Evolutionary conservation across 1,139 yeast species (phyloP).

Genomic region (Casaregolazyma suthepensis): DNA sequence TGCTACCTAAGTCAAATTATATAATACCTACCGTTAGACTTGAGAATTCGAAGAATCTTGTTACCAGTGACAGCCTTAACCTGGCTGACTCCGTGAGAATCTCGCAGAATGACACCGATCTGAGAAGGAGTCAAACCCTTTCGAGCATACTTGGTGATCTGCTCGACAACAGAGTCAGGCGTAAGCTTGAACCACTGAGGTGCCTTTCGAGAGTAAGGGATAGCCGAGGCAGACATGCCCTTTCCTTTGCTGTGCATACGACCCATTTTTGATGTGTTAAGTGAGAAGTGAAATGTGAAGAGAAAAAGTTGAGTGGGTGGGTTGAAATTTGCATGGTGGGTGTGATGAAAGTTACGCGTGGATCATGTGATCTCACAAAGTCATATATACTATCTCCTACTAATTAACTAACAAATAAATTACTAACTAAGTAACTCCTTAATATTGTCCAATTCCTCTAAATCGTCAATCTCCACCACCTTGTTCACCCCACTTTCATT

Average conservation of each 20-base stretch:
- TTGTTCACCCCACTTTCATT: conserved; percentile 70
- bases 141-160: conserved; percentile 98
- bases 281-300: too few species aligned
- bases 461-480: conserved; percentile 30
- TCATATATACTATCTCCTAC: not conserved
- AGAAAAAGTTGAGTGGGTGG: conserved; percentile 9
- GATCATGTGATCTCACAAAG: not conserved
- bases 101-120: conserved; percentile 99
- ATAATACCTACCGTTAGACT: conserved; percentile 74
- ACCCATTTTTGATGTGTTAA: conserved; percentile 42
- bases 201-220: conserved; percentile 98
- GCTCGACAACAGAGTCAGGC: conserved; percentile 94
- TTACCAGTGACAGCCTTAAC: conserved; percentile 96
- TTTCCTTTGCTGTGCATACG: conserved; percentile 77
- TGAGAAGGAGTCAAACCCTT: conserved; percentile 99
- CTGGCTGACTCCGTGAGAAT: conserved; percentile 99
- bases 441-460: conserved; percentile 29
- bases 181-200: conserved; percentile 99
- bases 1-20: not conserved
- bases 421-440: conserved; percentile 15
- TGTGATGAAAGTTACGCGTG: conserved; percentile 8
- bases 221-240: conserved; percentile 98
- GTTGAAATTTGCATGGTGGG: not conserved
- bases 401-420: not conserved
- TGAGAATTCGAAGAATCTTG: conserved; percentile 98